A percentile compares a stretch with the other conserved stretches of the same genome.
Evolutionary conservation across 1,284 basidiomycete species (phyloP).

Genomic region (Fomitopsis pinicola): DNA sequence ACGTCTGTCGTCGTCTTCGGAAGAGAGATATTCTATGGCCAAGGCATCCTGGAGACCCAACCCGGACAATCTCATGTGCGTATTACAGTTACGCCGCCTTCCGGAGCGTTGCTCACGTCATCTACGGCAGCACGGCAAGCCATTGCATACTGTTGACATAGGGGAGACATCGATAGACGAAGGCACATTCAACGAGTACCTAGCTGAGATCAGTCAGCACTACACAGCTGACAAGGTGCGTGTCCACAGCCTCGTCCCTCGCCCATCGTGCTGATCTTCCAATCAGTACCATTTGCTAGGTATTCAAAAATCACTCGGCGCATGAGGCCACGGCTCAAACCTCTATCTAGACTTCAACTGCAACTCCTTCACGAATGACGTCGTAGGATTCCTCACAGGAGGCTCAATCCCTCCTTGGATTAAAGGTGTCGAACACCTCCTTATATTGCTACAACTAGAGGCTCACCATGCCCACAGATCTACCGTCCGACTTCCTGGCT

Average conservation of each 20-base stretch:
- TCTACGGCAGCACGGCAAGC: constrained; percentile 64
- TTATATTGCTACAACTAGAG: not conserved
- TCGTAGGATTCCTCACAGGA: constrained; percentile 81
- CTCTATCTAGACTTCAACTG: constrained; percentile 71
- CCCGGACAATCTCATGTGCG: constrained; percentile 80
- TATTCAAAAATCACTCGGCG: constrained; percentile 24
- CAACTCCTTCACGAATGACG: constrained; percentile 89
- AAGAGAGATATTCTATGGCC: constrained; percentile 87
- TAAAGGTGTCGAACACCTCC: constrained; percentile 42
- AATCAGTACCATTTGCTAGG: constrained; percentile 87
- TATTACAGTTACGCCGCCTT: constrained; percentile 5
- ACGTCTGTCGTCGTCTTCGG: constrained; percentile 86
- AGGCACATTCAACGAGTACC: constrained; percentile 80
- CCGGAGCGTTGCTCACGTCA: too few species aligned
- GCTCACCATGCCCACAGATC: constrained; percentile 41
- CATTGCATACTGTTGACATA: constrained; percentile 73
- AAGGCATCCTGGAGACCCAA: constrained; percentile 63
- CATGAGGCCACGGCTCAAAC: not conserved
- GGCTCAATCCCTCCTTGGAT: constrained; percentile 76
- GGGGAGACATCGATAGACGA: constrained; percentile 83
- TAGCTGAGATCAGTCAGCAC: constrained; percentile 67
- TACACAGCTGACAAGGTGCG: constrained; percentile 85
- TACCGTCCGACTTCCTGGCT: constrained; percentile 85
- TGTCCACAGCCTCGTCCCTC: not conserved
- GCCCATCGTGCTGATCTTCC: not conserved